Base-by-base conservation (phyloP, 2,329 filamentous ascomycete species). In the Simplicillium sp. region DNA sequence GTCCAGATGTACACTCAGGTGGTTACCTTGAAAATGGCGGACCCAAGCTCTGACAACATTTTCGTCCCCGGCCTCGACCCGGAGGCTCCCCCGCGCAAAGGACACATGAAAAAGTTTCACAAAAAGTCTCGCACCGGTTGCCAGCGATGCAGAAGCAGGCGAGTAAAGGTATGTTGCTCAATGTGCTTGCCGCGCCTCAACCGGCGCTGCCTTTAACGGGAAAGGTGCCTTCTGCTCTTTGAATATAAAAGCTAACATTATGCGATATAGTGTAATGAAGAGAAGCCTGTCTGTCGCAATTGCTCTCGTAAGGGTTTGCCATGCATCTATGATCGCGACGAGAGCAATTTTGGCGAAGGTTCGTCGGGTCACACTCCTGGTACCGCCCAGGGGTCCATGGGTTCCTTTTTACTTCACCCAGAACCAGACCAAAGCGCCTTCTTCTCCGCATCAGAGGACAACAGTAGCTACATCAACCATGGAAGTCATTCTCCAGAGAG, bases 261-360 rank as follows among this genome's bases (percentile, higher is more conserved):
- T 29, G 13, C 11, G 42, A n/a, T 38, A 35, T 37, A 52, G 50
- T 53, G 50, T 18, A 44, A 53, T 33, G 49, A 53, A 34, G 41
- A 39, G 8, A 49, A 46, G 16, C 50, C 50, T 4, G 43, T 48
- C n/a, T 53, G 50, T 40, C 41, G 29, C 15, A 46, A 50, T 4
- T 53, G 49, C 15, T 46, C 38, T 7, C 48, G 50, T 4, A 39
- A 50, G 11, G 40, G 43, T 2, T 17, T 48, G 9, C 29, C 17
- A 4, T 53, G 50, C 18, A 17, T 44, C 15, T 53, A 52, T 35
- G 50, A 46, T 33, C 47, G 44, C 11, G 32, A 33, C 28, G 43
- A 42, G 11, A 25, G 20, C 20, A 25, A 25, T 9, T 25, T 25
- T 25, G 32, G 33, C 33, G 18, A 35, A 8, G 29, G 29, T 33